These are phyloP conservation scores for Penicillium crustosum DNA, from an alignment of 2,329 filamentous ascomycete genomes.

Conservation along the genomic window DNA sequence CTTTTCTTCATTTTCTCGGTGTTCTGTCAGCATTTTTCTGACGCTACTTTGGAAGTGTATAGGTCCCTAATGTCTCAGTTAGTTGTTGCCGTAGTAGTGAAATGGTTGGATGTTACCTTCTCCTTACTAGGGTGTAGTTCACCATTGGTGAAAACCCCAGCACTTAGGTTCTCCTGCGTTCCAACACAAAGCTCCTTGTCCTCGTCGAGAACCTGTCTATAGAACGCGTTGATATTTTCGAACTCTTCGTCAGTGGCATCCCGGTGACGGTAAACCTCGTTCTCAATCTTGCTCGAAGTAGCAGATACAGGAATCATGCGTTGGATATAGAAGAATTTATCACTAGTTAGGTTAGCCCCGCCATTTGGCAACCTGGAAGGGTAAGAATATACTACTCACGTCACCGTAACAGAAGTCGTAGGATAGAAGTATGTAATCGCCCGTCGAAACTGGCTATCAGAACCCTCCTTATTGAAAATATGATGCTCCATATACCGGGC, in stretches of 20 bases:
- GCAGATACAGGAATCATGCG: conserved; percentile 58
- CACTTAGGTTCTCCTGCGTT: conserved; percentile 60
- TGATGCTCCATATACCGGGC: conserved; percentile 53
- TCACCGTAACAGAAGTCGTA: conserved; percentile 32
- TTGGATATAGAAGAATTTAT: conserved; percentile 63
- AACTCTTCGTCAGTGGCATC: conserved; percentile 59
- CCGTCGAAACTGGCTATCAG: conserved; percentile 44
- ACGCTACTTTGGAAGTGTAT: conserved; percentile 56
- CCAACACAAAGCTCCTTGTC: conserved; percentile 62
- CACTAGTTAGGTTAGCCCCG: conserved; percentile 27
- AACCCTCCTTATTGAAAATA: conserved; percentile 50
- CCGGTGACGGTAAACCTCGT: conserved; percentile 64
- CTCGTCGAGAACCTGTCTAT: conserved; percentile 63
- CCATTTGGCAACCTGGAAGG: rapidly evolving
- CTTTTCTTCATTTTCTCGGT: conserved; percentile 47
- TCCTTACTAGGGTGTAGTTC: conserved; percentile 62
- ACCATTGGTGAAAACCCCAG: conserved; percentile 62
- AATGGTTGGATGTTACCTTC: conserved; percentile 36
- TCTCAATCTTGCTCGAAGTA: conserved; percentile 55
- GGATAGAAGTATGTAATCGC: conserved; percentile 34
- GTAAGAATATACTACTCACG: conserved; percentile 24
- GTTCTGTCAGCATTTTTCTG: conserved; percentile 49
- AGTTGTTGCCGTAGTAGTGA: conserved; percentile 7
- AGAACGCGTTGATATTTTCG: conserved; percentile 56
- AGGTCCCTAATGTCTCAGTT: conserved; percentile 30